Conservation (phyloP, 2,329 filamentous ascomycete genomes). For the Sclerotiophoma versabilis region DNA sequence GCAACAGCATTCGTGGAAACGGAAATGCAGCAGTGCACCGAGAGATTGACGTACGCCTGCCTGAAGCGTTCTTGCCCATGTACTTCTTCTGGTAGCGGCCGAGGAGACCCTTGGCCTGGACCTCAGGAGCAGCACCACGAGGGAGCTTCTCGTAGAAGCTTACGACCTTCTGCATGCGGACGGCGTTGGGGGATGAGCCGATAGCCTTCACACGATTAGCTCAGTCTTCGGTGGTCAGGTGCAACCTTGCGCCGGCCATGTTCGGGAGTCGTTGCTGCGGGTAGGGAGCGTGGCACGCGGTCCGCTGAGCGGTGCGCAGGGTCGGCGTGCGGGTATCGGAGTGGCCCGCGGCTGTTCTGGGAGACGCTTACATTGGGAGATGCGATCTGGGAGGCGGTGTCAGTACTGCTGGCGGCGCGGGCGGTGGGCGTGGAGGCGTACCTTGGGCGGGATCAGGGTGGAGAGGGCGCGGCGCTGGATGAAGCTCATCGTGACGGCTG, state of each 20-base stretch:
- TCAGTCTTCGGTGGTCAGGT: neutral
- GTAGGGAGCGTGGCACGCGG: neutral
- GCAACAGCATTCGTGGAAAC: neutral
- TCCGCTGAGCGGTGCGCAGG: neutral
- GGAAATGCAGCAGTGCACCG: neutral
- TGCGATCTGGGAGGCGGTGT: conserved; percentile 67
- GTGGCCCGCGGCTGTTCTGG: conserved; percentile 13
- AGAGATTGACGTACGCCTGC: conserved; percentile 74
- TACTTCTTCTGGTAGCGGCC: conserved; percentile 85
- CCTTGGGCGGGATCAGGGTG: conserved; percentile 99
- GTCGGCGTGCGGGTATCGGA: conserved; percentile 7
- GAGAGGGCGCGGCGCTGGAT: conserved; percentile 89
- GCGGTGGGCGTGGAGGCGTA: conserved; percentile 55
- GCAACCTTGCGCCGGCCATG: neutral
- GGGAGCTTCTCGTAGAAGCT: conserved; percentile 99
- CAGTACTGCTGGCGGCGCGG: conserved; percentile 40
- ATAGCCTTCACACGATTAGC: conserved; percentile 71
- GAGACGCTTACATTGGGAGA: conserved; percentile 77
- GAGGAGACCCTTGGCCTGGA: conserved; percentile 81
- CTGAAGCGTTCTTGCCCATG: conserved; percentile 93
- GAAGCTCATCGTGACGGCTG: conserved; percentile 82
- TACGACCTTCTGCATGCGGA: conserved; percentile 97
- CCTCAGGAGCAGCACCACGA: conserved; percentile 84
- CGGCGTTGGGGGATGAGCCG: conserved; percentile 91
- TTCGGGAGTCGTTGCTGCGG: neutral